Percentiles rank a stretch among this genome's conserved stretches.
phyloP scores from a whole-genome alignment of 495 filamentous ascomycete genomes.

The Talaromyces adpressus region DNA sequence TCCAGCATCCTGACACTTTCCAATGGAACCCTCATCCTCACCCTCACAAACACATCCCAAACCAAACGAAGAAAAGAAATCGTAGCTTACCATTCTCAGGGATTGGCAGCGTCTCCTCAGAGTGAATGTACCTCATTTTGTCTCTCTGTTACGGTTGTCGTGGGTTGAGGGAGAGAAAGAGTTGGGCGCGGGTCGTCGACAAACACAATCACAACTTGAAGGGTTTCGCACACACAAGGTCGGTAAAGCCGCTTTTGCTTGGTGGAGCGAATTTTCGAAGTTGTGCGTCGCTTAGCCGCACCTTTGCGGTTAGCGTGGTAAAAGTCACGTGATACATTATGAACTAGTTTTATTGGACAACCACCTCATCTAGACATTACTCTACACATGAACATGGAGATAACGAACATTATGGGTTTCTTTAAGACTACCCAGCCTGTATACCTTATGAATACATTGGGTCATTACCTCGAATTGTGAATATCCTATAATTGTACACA shows the following conservation, averaged over 20 bases:
- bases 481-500: not conserved
- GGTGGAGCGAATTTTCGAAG: slow-evolving; percentile 42
- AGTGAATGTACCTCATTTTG: slow-evolving; percentile 99
- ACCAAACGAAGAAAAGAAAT: slow-evolving; percentile 21
- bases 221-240: slow-evolving; percentile 17
- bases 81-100: slow-evolving; percentile 84
- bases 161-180: slow-evolving; percentile 31
- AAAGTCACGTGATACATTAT: not conserved
- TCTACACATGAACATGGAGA: not conserved
- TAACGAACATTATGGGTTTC: not conserved
- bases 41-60: not conserved
- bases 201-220: slow-evolving; percentile 2
- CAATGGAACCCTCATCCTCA: too few relatives aligned
- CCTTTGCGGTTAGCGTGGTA: slow-evolving; percentile 18
- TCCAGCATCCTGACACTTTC: not conserved
- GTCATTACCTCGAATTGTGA: not conserved
- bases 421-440: not conserved
- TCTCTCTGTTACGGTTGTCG: slow-evolving; percentile 40
- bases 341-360: too few relatives aligned
- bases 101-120: slow-evolving; percentile 84
- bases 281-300: slow-evolving; percentile 44
- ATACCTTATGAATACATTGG: not conserved
- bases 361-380: too few relatives aligned
- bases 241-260: slow-evolving; percentile 27
- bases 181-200: slow-evolving; percentile 28